These are phyloP conservation scores for Ustilaginoidea virens DNA, from an alignment of 2,329 filamentous ascomycete genomes.

Conservation along the genomic window DNA sequence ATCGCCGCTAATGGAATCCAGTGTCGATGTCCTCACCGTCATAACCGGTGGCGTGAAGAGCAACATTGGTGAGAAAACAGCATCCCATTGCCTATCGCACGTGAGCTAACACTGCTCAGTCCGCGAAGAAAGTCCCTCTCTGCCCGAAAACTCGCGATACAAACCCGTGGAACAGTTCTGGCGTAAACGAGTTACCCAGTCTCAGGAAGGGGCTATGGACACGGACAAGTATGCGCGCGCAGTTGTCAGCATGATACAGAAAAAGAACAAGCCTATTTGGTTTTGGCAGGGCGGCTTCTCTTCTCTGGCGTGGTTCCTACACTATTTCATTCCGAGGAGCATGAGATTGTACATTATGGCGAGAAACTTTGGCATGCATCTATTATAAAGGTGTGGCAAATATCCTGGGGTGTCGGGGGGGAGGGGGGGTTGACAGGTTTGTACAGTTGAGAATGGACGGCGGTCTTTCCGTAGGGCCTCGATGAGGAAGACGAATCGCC, in stretches of 20 bases:
- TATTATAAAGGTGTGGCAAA: no score
- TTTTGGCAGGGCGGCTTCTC: conserved; percentile 7
- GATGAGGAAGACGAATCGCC: no score
- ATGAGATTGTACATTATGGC: conserved; percentile 1
- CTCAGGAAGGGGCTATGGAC: conserved; percentile 4
- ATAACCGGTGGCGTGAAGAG: conserved; percentile 7
- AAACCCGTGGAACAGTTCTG: conserved; percentile 5
- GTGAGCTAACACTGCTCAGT: conserved; percentile 1
- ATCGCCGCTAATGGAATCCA: background rate
- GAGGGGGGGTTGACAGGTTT: no score
- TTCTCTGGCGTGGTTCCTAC: conserved; percentile 10
- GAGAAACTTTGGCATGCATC: background rate
- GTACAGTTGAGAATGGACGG: no score
- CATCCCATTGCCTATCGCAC: background rate
- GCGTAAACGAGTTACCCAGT: conserved; percentile 4
- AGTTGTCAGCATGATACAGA: conserved; percentile 6
- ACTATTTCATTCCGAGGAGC: conserved; percentile 5
- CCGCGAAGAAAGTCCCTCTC: conserved; percentile 4
- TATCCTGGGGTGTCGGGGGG: no score
- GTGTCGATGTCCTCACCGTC: conserved; percentile 7
- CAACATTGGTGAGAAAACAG: conserved; percentile 6
- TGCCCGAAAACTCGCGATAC: conserved; percentile 6
- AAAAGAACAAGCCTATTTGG: conserved; percentile 6
- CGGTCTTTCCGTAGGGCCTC: no score
- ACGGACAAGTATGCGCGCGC: conserved; percentile 7